phyloP scores from a whole-genome alignment of 768 basidiomycete genomes.

The Tulasnella sp. region DNA sequence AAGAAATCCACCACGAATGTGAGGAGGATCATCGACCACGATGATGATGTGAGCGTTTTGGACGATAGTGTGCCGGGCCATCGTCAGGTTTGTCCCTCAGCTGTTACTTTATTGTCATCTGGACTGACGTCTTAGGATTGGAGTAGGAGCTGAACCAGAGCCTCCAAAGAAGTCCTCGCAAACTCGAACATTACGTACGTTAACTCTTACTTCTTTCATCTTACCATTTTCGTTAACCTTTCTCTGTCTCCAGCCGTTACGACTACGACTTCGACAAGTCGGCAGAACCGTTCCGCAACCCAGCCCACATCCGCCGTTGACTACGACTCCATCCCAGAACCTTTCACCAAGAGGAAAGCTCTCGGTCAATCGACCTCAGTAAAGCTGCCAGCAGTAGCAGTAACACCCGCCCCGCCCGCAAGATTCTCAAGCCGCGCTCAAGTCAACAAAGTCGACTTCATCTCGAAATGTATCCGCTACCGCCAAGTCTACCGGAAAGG shows the following conservation, averaged over 20 bases:
- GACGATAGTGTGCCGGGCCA: neutral
- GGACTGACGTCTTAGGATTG: neutral
- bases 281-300: neutral
- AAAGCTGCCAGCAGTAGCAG: neutral
- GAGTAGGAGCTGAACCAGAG: neutral
- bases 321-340: slow-evolving; percentile 17
- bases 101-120: neutral
- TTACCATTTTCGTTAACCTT: neutral
- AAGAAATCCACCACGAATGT: neutral
- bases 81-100: neutral
- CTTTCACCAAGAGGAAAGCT: neutral
- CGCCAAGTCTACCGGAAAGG: neutral
- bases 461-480: neutral
- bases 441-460: neutral
- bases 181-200: neutral
- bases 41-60: neutral
- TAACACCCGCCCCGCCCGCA: neutral
- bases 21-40: neutral
- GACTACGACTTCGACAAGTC: neutral
- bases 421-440: neutral
- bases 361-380: neutral
- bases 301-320: neutral
- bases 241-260: neutral
- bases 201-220: neutral
- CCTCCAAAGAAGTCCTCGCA: neutral